Conservation (phyloP, 345 rosid species). For the Salix purpurea region DNA sequence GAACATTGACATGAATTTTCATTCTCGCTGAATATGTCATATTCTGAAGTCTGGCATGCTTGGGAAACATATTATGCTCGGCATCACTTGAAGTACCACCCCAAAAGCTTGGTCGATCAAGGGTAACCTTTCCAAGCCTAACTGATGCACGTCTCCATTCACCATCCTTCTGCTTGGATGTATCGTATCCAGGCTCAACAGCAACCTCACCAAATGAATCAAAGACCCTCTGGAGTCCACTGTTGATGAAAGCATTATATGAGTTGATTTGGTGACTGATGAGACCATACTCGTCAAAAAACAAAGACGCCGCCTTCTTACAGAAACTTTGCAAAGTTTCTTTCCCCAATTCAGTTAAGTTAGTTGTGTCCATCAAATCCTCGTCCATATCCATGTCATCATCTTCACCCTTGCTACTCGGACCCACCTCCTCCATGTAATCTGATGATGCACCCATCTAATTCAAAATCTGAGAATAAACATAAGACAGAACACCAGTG, state of each 20-base stretch:
- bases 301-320: slow-evolving; percentile 51
- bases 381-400: slow-evolving; percentile 31
- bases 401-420: slow-evolving; percentile 20
- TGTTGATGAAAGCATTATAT: slow-evolving; percentile 55
- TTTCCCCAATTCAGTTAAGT: slow-evolving; percentile 44
- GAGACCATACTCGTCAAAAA: slow-evolving; percentile 66
- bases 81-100: slow-evolving; percentile 25
- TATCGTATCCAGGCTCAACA: slow-evolving; percentile 67
- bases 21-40: slow-evolving; percentile 79
- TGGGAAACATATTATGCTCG: slow-evolving; percentile 52
- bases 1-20: slow-evolving; percentile 56
- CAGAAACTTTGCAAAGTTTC: slow-evolving; percentile 46
- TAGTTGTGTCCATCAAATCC: slow-evolving; percentile 13
- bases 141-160: slow-evolving; percentile 59
- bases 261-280: slow-evolving; percentile 85
- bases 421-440: slow-evolving; percentile 11
- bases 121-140: slow-evolving; percentile 55
- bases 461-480: slow-evolving; percentile 21
- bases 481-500: background rate
- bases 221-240: slow-evolving; percentile 62
- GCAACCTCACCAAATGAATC: slow-evolving; percentile 58
- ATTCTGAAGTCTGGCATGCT: slow-evolving; percentile 87
- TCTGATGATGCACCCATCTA: slow-evolving; percentile 27
- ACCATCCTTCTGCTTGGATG: slow-evolving; percentile 58
- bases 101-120: slow-evolving; percentile 56